Evolutionary conservation across 2,329 filamentous ascomycete species (phyloP).

Genomic region (Aureobasidium sp.): DNA sequence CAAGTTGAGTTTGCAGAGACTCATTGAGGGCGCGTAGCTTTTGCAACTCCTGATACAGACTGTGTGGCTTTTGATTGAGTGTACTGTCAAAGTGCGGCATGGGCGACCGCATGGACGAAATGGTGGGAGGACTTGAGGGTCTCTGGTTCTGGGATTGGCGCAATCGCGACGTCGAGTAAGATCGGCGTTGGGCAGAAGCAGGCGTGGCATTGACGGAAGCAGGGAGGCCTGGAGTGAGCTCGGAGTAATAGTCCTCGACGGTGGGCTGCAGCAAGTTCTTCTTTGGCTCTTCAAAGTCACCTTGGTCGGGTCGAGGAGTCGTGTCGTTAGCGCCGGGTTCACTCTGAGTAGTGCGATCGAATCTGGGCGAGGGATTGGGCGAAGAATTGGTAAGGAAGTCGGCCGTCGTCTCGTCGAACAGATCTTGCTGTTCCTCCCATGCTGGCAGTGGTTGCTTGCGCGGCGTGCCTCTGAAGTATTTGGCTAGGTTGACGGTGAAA

Average conservation of each 20-base stretch:
- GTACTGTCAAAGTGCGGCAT: conserved; percentile 10
- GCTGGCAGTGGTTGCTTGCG: conserved; percentile 4
- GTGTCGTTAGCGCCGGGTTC: background rate
- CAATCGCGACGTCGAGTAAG: conserved; percentile 4
- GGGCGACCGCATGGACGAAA: conserved; percentile 25
- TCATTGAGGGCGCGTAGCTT: conserved; percentile 18
- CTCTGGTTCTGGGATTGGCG: conserved; percentile 16
- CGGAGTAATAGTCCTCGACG: conserved; percentile 30
- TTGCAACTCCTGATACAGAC: conserved; percentile 19
- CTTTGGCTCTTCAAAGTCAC: conserved; percentile 14
- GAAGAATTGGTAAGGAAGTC: conserved; percentile 18
- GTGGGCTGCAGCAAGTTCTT: conserved; percentile 28
- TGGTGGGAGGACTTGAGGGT: conserved; percentile 24
- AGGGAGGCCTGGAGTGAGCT: conserved; percentile 26
- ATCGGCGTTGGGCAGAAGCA: conserved; percentile 14
- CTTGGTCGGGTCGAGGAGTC: conserved; percentile 22
- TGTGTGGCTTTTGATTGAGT: conserved; percentile 10
- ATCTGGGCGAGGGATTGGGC: background rate
- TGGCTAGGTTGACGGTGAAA: conserved; percentile 32
- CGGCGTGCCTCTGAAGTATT: conserved; percentile 24
- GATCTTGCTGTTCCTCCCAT: conserved; percentile 3
- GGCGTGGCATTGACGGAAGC: conserved; percentile 11
- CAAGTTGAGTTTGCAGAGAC: conserved; percentile 19
- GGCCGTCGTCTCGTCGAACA: conserved; percentile 1
- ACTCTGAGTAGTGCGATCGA: background rate